Conservation (phyloP, 2,329 filamentous ascomycete genomes). For the Aspergillus melleus region DNA sequence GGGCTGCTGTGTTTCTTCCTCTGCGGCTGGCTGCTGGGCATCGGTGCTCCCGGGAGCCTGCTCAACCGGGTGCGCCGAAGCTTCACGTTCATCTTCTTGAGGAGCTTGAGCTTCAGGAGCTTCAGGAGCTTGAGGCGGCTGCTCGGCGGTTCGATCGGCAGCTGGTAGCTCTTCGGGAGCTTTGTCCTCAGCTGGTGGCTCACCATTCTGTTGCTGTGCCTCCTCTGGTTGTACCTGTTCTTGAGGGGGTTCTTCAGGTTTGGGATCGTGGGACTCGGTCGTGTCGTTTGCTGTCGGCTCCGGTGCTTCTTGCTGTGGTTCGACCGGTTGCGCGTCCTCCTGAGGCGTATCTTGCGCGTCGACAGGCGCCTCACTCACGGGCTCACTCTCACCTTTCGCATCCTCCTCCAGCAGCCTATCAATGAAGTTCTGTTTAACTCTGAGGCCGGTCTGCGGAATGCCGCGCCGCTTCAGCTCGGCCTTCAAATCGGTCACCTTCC, state of each 20-base stretch:
- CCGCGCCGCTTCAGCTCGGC: conserved; percentile 71
- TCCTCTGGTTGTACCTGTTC: conserved; percentile 11
- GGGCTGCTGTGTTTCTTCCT: conserved; percentile 22
- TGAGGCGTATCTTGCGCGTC: conserved; percentile 16
- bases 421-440: conserved; percentile 65
- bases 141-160: background rate
- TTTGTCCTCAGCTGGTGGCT: conserved; percentile 12
- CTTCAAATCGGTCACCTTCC: conserved; percentile 75
- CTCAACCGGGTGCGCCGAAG: conserved; percentile 23
- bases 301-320: conserved; percentile 8
- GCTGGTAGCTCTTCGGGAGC: conserved; percentile 11
- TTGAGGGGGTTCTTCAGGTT: conserved; percentile 13
- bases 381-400: conserved; percentile 32
- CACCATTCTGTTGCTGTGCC: conserved; percentile 7
- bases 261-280: conserved; percentile 17
- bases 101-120: conserved; percentile 1
- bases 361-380: conserved; percentile 22
- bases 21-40: conserved; percentile 10
- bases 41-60: conserved; percentile 21
- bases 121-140: conserved; percentile 4
- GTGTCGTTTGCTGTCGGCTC: conserved; percentile 10
- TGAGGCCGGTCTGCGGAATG: conserved; percentile 68
- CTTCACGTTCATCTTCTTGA: conserved; percentile 10
- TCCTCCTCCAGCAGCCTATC: conserved; percentile 58
- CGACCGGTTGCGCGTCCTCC: conserved; percentile 14